Conservation (phyloP, 257 asterid genomes). For the Solanum dulcamara region DNA sequence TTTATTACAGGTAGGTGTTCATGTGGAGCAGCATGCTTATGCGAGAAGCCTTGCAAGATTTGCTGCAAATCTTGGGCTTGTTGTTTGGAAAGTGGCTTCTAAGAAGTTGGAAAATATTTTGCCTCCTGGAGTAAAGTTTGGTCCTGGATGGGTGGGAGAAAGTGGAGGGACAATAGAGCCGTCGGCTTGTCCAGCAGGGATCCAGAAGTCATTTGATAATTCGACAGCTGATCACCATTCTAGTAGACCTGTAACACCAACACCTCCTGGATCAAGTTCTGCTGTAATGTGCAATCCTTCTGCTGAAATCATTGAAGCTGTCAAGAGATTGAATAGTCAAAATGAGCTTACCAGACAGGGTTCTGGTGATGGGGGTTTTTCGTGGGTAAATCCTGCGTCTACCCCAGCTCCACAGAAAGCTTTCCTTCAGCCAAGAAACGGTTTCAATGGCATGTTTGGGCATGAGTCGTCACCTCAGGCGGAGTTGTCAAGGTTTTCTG, state of each 20-base stretch:
- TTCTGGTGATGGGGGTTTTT: slow-evolving; percentile 15
- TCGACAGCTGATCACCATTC: slow-evolving; percentile 17
- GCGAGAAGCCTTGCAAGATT: slow-evolving; percentile 79
- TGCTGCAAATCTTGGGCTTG: slow-evolving; percentile 84
- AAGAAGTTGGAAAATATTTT: slow-evolving; percentile 38
- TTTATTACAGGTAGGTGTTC: slow-evolving; percentile 65
- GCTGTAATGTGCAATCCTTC: slow-evolving; percentile 19
- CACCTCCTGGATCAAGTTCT: slow-evolving; percentile 25
- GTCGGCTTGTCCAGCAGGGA: slow-evolving; percentile 25
- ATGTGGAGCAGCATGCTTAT: slow-evolving; percentile 58
- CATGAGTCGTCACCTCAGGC: slow-evolving; percentile 12
- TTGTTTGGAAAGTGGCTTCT: slow-evolving; percentile 72
- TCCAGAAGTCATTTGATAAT: slow-evolving; percentile 25
- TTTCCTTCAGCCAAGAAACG: slow-evolving; percentile 33
- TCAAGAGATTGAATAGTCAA: slow-evolving; percentile 45
- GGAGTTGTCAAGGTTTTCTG: slow-evolving; percentile 10
- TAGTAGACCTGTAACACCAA: slow-evolving; percentile 22
- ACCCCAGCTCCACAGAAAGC: slow-evolving; percentile 36
- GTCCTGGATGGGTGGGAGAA: slow-evolving; percentile 97
- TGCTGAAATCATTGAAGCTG: slow-evolving; percentile 46
- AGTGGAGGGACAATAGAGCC: slow-evolving; percentile 26
- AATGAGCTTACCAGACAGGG: slow-evolving; percentile 26
- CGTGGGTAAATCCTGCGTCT: slow-evolving; percentile 14
- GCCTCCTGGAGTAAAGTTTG: slow-evolving; percentile 58
- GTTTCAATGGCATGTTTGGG: slow-evolving; percentile 34